These are phyloP conservation scores for Limonium bicolor DNA, from an alignment of 148 eudicot genomes.

Conservation along the genomic window DNA sequence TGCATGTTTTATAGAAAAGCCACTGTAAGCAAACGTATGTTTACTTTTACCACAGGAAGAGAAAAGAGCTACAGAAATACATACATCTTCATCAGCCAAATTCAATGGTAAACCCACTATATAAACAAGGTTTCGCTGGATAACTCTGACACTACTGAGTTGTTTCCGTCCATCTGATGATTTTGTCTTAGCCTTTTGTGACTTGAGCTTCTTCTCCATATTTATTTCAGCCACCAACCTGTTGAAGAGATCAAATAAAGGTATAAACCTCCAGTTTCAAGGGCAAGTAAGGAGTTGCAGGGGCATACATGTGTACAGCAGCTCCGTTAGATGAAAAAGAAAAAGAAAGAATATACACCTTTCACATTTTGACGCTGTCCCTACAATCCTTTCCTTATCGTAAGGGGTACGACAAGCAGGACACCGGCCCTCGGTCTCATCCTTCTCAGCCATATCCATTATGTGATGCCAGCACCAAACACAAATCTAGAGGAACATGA, in stretches of 20 bases:
- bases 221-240: constrained; percentile 66
- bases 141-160: constrained; percentile 78
- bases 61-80: constrained; percentile 8
- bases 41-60: no score
- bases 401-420: constrained; percentile 93
- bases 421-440: constrained; percentile 79
- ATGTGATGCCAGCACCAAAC: constrained; percentile 99
- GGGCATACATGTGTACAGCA: not conserved
- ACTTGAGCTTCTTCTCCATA: constrained; percentile 68
- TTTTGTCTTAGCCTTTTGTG: constrained; percentile 58
- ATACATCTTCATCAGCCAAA: constrained; percentile 92
- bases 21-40: no score
- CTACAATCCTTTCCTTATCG: constrained; percentile 86
- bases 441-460: constrained; percentile 97
- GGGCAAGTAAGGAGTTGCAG: not conserved
- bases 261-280: not conserved
- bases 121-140: constrained; percentile 88
- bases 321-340: not conserved
- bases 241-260: not conserved
- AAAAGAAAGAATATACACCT: constrained; percentile 19
- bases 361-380: constrained; percentile 59
- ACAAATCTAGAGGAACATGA: constrained; percentile 50
- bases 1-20: no score
- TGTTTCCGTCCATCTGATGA: constrained; percentile 76
- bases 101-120: constrained; percentile 77